Evolutionary conservation across 805 yeast genomes (phyloP).

Genomic region (Naumovozyma castellii): DNA sequence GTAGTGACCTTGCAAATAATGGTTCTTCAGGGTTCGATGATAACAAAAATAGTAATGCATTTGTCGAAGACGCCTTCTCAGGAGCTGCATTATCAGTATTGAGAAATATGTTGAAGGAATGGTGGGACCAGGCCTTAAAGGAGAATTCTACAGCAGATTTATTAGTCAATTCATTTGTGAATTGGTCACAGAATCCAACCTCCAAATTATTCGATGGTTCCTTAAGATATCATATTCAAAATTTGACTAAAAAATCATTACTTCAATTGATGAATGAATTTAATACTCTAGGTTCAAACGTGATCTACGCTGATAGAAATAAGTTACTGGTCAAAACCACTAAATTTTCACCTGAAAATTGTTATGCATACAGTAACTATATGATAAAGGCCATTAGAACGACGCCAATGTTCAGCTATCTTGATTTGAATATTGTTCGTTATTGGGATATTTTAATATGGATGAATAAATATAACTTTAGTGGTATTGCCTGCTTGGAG

Average conservation of each 20-base stretch:
- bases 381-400: slow-evolving; percentile 67
- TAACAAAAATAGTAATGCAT: slow-evolving; percentile 18
- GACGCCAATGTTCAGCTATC: slow-evolving; percentile 70
- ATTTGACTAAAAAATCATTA: slow-evolving; percentile 71
- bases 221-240: slow-evolving; percentile 79
- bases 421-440: slow-evolving; percentile 62
- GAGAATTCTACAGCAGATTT: slow-evolving; percentile 68
- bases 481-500: slow-evolving; percentile 51
- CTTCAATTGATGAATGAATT: slow-evolving; percentile 73
- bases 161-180: slow-evolving; percentile 67
- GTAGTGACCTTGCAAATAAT: slow-evolving; percentile 58
- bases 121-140: slow-evolving; percentile 88
- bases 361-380: slow-evolving; percentile 85
- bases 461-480: slow-evolving; percentile 87
- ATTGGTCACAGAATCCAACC: slow-evolving; percentile 75
- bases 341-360: slow-evolving; percentile 72
- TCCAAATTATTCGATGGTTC: slow-evolving; percentile 70
- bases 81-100: slow-evolving; percentile 62
- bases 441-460: slow-evolving; percentile 92
- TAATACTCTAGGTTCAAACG: slow-evolving; percentile 63
- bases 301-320: slow-evolving; percentile 73
- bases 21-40: slow-evolving; percentile 21
- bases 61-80: slow-evolving; percentile 79
- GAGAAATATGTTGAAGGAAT: slow-evolving; percentile 64
- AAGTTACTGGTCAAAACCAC: slow-evolving; percentile 63